Evolutionary conservation across 2,329 filamentous ascomycete species (phyloP), one percentile per base, ranked within the genome.

Genomic region (Botrytis aclada): DNA sequence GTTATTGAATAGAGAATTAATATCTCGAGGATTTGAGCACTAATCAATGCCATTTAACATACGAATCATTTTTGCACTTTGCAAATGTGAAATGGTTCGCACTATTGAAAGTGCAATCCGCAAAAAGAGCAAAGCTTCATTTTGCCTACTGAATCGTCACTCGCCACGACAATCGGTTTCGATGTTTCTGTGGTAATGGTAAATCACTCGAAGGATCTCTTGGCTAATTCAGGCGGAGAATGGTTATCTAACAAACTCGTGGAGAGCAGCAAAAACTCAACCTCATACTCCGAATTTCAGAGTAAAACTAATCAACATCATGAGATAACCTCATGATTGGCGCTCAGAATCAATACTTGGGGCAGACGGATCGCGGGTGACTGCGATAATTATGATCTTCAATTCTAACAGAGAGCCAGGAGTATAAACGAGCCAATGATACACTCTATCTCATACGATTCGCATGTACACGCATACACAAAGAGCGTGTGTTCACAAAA

Each of bases 61-160:
- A 71, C 56, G 10, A 54, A 34, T 41, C 18, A 2, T 20, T 54
- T 62, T 64, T 39, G 43, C 58, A 64, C n/a, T 62, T 71, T 63
- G 60, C 69, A 56, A 65, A 71, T 37, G 69, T 71, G 60, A 54
- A 65, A 71, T 71, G 25, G 41, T 54, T 71, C 69, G 60, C 69
- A 54, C 18, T 47, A 47, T 41, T 34, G 60, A 71, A 71, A 51
- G 69, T 71, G 69, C 60, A 65, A 71, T 64, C 18, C 18, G 34
- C 43, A 41, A 71, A 54, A 47, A 56, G n/a, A 34, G 32, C 25
- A 51, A 64, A n/a, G 22, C 67, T 70, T 63, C 32, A 45, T 34
- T 12, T 62, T 47, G 67, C 67, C 67, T 70, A 62, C 45, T 70
- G 39, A 61, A 70, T 70, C 56, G 34, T 62, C 54, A 63, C 60